phyloP scores from a whole-genome alignment of 2,329 filamentous ascomycete species.

The Aspergillus phoenicis region DNA sequence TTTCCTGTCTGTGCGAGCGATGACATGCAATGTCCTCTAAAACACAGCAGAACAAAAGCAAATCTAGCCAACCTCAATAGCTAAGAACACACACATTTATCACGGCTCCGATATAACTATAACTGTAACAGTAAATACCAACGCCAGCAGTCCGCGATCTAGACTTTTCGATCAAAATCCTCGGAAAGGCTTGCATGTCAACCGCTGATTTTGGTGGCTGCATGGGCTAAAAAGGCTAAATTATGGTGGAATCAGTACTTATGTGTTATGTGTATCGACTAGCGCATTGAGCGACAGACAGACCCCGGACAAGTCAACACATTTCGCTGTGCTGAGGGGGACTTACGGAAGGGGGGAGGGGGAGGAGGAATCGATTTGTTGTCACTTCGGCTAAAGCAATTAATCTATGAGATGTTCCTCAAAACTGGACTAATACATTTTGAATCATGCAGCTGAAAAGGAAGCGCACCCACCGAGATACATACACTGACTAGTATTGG shows the following conservation, averaged over 20 bases:
- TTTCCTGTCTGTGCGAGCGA: no score
- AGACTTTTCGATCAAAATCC: not conserved
- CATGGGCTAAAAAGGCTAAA: not conserved
- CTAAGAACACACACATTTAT: not conserved
- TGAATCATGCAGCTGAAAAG: not conserved
- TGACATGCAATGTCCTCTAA: not conserved
- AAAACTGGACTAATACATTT: not conserved
- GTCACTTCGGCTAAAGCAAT: not conserved
- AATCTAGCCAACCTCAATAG: not conserved
- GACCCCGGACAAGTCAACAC: no score
- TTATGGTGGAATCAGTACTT: not conserved
- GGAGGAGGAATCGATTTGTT: not conserved
- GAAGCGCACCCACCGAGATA: not conserved
- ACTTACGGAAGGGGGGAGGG: not conserved
- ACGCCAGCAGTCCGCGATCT: not conserved
- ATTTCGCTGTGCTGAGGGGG: no score
- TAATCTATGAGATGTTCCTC: no score
- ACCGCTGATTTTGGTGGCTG: not conserved
- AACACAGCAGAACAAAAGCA: not conserved
- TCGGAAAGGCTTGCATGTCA: slow-evolving; percentile 1
- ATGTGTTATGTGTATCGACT: not conserved
- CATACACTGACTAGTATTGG: not conserved
- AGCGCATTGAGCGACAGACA: no score
- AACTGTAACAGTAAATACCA: not conserved
- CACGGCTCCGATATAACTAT: not conserved